A percentile compares a stretch with the other conserved stretches of the same genome.
phyloP scores from a whole-genome alignment of 257 asterid species.

The Catharanthus roseus region DNA sequence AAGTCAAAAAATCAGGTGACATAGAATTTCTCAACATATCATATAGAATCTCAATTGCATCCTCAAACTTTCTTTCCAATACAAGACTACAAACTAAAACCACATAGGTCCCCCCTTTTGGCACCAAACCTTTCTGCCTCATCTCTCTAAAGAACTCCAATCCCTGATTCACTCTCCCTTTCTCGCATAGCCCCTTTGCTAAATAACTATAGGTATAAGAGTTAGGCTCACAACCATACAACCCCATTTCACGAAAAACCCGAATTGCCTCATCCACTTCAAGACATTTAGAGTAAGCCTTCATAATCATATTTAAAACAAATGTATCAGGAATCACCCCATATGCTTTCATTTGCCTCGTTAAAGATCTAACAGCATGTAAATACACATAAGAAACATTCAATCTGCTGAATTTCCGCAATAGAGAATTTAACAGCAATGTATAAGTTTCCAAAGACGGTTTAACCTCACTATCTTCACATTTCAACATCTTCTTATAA shows the following conservation, averaged over 20 bases:
- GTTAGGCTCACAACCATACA: conserved; percentile 85
- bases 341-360: conserved; percentile 77
- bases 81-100: conserved; percentile 78
- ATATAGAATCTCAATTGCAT: conserved; percentile 48
- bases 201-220: conserved; percentile 65
- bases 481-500: conserved; percentile 71
- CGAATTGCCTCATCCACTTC: conserved; percentile 78
- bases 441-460: conserved; percentile 77
- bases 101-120: conserved; percentile 50
- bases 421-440: conserved; percentile 49
- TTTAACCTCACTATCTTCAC: conserved; percentile 41
- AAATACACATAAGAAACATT: conserved; percentile 70
- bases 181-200: conserved; percentile 69
- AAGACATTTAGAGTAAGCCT: conserved; percentile 68
- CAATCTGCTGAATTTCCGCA: conserved; percentile 60
- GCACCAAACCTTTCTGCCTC: conserved; percentile 59
- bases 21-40: conserved; percentile 60
- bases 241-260: conserved; percentile 84
- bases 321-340: conserved; percentile 81
- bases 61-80: conserved; percentile 61
- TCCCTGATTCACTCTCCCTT: conserved; percentile 69
- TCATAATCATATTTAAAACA: conserved; percentile 76
- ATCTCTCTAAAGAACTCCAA: conserved; percentile 54
- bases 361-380: conserved; percentile 62
- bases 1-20: conserved; percentile 75